Base-by-base conservation (phyloP, 305 asterid genomes). In the Rubia tinctorum region DNA sequence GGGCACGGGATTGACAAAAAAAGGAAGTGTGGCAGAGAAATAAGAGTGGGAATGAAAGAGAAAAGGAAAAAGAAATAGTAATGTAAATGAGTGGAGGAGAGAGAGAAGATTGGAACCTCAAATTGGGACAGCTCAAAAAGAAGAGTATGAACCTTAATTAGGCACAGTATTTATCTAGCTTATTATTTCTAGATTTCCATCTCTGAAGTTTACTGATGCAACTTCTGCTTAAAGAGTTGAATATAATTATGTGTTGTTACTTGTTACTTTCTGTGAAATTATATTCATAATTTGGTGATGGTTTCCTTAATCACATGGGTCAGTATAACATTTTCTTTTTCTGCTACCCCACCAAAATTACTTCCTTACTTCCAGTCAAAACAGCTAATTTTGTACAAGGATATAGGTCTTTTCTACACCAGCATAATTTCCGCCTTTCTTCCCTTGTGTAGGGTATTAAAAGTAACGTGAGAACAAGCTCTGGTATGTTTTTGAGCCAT, bases 401-500 rank as follows among this genome's bases (percentile, higher is more conserved):
- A 56, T 40, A 17, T 37, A 14, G 58, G 37, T 42, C 25, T 4
- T 75, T 58, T 59, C 12, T 53, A 20, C 12, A 17, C 60, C 61
- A 22, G 25, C 34, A 23, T 53, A 22, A 23, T 66, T 12, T 20
- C 11, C 10, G 6, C 62, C 51, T 64, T 59, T 44, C 37, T 40
- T 25, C 58, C 23, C 27, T 56, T 73, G 78, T 77, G 72, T 82
- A 93, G 98, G 97, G 95, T 75, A 72, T 93, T 71, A 86, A 84
- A 86, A 91, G 97, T 83, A 73, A 82, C 61, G 95, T 88, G 43
- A 89, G 96, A 86, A 91, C 97, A 77, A 93, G 97, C 82, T 93
- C 97, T 72, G 96, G 98, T 73, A 91, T 91, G 97, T 93, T 93
- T 84, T 82, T 93, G 77, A 93, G 76, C 75, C 73, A 77, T 67